These are phyloP conservation scores for Xylariaceae sp. DNA, from an alignment of 2,329 filamentous ascomycete genomes.

Conservation along the genomic window DNA sequence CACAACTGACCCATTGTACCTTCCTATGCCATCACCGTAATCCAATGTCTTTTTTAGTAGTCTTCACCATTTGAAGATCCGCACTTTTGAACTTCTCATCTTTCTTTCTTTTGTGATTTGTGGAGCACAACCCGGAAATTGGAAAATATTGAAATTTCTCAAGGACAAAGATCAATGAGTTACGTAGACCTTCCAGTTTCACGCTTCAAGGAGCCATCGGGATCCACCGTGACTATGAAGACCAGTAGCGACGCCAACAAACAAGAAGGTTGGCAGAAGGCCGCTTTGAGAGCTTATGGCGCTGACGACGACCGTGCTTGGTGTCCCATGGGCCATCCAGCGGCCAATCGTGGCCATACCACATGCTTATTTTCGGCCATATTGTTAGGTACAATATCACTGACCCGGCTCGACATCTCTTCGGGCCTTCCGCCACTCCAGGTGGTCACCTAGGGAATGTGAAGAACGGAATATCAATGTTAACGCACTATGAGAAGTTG, in stretches of 20 bases:
- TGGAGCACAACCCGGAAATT: too few relatives aligned
- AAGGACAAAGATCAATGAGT: too few relatives aligned
- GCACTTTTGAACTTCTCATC: too few relatives aligned
- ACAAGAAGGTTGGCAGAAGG: conserved; percentile 11
- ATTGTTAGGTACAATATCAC: conserved; percentile 13
- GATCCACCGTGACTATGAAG: conserved; percentile 4
- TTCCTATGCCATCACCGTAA: too few relatives aligned
- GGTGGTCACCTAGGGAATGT: conserved; percentile 11
- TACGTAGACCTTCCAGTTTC: conserved; percentile 4
- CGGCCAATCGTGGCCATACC: not conserved
- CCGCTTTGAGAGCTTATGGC: conserved; percentile 6
- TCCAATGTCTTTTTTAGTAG: too few relatives aligned
- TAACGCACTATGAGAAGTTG: conserved; percentile 1
- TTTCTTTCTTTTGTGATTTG: too few relatives aligned
- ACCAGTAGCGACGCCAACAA: conserved; percentile 5
- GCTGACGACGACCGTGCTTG: not conserved
- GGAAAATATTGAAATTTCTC: too few relatives aligned
- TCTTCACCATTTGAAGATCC: too few relatives aligned
- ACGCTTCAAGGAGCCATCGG: conserved; percentile 5
- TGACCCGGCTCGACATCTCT: conserved; percentile 10
- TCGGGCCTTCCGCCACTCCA: conserved; percentile 6
- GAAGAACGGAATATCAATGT: conserved; percentile 7
- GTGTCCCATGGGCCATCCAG: not conserved
- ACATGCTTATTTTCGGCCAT: conserved; percentile 8
- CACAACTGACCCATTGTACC: too few relatives aligned